These are phyloP conservation scores for Phylloporus sp. DNA, from an alignment of 768 basidiomycete genomes.

Conservation along the genomic window DNA sequence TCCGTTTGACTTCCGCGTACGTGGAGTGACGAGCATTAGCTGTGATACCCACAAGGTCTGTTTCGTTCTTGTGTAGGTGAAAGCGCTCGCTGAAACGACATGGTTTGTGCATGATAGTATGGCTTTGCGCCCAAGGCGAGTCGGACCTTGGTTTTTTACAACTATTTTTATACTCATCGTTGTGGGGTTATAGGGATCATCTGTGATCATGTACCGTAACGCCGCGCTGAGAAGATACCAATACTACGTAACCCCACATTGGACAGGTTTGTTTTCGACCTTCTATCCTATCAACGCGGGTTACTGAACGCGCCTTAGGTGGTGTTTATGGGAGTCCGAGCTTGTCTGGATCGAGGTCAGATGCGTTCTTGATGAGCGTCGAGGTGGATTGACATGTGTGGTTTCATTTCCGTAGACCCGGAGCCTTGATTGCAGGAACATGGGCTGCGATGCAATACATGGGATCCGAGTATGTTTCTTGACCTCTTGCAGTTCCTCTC, in stretches of 20 bases:
- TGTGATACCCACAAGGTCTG: constrained; percentile 92
- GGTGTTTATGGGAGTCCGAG: constrained; percentile 91
- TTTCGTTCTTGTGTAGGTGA: not conserved
- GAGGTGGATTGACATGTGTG: not conserved
- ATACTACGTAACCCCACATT: constrained; percentile 80
- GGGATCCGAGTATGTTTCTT: constrained; percentile 66
- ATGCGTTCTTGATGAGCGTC: not conserved
- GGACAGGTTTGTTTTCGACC: constrained; percentile 53
- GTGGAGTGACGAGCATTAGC: constrained; percentile 90
- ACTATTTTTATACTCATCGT: not conserved
- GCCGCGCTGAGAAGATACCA: constrained; percentile 74
- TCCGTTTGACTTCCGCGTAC: constrained; percentile 87
- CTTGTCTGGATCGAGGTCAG: constrained; percentile 84
- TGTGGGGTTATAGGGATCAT: constrained; percentile 60
- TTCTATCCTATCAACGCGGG: not conserved
- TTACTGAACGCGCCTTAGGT: constrained; percentile 38
- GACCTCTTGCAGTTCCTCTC: not conserved
- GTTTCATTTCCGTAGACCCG: constrained; percentile 53
- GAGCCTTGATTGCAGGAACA: constrained; percentile 87
- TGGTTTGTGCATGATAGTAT: constrained; percentile 47
- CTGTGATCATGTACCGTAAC: constrained; percentile 91
- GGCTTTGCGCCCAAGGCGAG: constrained; percentile 89
- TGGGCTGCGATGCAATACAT: constrained; percentile 97
- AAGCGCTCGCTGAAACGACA: not conserved
- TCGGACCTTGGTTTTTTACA: not conserved